Evolutionary conservation across 257 asterid species (phyloP).

Genomic region (Anisodus acutangulus): DNA sequence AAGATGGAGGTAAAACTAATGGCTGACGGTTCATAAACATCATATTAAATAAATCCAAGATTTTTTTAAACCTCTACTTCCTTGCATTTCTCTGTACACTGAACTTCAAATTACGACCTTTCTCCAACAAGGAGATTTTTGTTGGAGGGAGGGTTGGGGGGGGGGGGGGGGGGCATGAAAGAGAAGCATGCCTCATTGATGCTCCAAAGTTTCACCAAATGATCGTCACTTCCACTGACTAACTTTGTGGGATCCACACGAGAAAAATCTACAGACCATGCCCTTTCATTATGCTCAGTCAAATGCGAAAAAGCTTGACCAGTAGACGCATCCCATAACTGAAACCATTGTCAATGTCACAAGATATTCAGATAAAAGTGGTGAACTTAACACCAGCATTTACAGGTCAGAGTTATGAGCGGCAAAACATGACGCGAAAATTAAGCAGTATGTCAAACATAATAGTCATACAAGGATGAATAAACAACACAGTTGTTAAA

Average conservation of each 20-base stretch:
- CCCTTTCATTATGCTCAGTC: conserved; percentile 79
- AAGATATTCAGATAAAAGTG: conserved; percentile 20
- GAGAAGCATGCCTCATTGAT: conserved; percentile 69
- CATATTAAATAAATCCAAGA: neutral
- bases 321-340: conserved; percentile 96
- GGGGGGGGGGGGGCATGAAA: neutral
- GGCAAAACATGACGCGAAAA: neutral
- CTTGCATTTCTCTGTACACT: neutral
- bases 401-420: conserved; percentile 24
- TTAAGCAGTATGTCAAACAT: neutral
- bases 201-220: conserved; percentile 88
- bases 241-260: conserved; percentile 74
- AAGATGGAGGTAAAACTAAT: neutral
- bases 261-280: conserved; percentile 98
- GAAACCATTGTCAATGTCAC: conserved; percentile 44
- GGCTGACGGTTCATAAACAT: neutral
- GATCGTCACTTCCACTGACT: conserved; percentile 95
- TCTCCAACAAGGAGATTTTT: neutral
- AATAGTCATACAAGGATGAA: neutral
- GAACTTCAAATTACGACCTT: conserved; percentile 8
- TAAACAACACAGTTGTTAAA: neutral
- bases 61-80: neutral
- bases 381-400: conserved; percentile 5
- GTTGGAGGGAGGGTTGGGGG: neutral
- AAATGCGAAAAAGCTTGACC: conserved; percentile 69